Percentiles rank a stretch among this genome's conserved stretches.
Evolutionary conservation across 2,329 filamentous ascomycete genomes (phyloP).

Genomic region (Aureobasidium sp.): DNA sequence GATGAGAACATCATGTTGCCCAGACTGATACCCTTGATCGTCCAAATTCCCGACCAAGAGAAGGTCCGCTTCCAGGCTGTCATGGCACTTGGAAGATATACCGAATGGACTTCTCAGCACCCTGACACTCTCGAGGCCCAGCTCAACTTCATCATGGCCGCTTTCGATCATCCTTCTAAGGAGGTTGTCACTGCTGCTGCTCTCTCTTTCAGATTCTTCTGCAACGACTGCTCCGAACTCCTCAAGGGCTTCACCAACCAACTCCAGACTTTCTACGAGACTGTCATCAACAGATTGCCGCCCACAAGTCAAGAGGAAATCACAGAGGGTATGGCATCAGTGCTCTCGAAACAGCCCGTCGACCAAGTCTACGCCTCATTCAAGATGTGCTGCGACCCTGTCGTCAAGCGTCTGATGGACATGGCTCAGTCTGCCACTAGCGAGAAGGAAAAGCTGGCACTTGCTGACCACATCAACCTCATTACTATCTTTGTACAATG

Average conservation of each 20-base stretch:
- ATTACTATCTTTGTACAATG: constrained; percentile 83
- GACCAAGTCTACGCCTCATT: constrained; percentile 74
- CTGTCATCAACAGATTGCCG: constrained; percentile 77
- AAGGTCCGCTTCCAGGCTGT: constrained; percentile 98
- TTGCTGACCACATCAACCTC: constrained; percentile 90
- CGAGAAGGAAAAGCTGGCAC: constrained; percentile 72
- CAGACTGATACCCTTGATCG: constrained; percentile 87
- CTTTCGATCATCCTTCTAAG: constrained; percentile 78
- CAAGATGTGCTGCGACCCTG: constrained; percentile 87
- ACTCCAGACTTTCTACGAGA: constrained; percentile 86
- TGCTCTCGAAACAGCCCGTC: constrained; percentile 77
- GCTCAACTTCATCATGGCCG: constrained; percentile 90
- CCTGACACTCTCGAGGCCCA: constrained; percentile 87
- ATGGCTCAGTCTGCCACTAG: constrained; percentile 80
- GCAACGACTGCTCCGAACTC: constrained; percentile 83
- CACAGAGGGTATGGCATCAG: constrained; percentile 87
- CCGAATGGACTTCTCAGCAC: constrained; percentile 93
- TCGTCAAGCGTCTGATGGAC: constrained; percentile 74
- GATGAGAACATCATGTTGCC: constrained; percentile 82
- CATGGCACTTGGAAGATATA: constrained; percentile 94
- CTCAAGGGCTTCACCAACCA: constrained; percentile 76
- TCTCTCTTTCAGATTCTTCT: constrained; percentile 93
- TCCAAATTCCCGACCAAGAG: constrained; percentile 90
- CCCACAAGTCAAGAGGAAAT: constrained; percentile 87
- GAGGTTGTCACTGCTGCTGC: constrained; percentile 90